Conservation (phyloP, 2,329 filamentous ascomycete genomes). For the Stemphylium vesicarium region DNA sequence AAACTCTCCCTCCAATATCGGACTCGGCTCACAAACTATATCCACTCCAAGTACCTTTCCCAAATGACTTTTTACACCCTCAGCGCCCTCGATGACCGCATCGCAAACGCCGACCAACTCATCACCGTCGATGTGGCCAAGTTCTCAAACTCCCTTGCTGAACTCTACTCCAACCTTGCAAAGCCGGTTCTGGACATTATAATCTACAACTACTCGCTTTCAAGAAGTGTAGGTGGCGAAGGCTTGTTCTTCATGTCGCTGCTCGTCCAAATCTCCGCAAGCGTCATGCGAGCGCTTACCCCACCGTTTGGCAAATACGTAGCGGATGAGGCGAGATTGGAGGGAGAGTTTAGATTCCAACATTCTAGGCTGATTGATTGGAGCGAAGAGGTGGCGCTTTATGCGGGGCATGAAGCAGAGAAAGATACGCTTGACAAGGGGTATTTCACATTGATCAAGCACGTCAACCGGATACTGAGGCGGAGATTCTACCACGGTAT, state of each 20-base stretch:
- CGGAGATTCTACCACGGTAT: constrained; percentile 95
- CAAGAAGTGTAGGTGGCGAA: constrained; percentile 93
- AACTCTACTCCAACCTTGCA: constrained; percentile 94
- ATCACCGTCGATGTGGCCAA: constrained; percentile 96
- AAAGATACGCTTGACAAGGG: constrained; percentile 97
- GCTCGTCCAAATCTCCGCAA: constrained; percentile 89
- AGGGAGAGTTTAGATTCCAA: constrained; percentile 95
- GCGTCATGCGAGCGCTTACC: constrained; percentile 90
- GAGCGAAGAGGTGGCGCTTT: constrained; percentile 91
- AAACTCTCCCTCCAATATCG: constrained; percentile 92
- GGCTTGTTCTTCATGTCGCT: constrained; percentile 95
- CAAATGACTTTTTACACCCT: constrained; percentile 98
- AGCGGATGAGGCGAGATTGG: constrained; percentile 89
- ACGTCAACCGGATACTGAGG: constrained; percentile 93
- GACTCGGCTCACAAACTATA: constrained; percentile 88
- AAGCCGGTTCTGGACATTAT: constrained; percentile 95
- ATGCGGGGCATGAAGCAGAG: constrained; percentile 89
- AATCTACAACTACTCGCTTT: constrained; percentile 94
- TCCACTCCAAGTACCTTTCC: constrained; percentile 95
- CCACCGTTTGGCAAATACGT: constrained; percentile 98
- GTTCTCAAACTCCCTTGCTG: constrained; percentile 93
- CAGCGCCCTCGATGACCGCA: constrained; percentile 91
- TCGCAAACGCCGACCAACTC: constrained; percentile 97
- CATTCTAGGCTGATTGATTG: constrained; percentile 96
- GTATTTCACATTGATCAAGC: constrained; percentile 98